Conservation (phyloP, 441 rosid genomes). For the Euphorbia celastroides region DNA sequence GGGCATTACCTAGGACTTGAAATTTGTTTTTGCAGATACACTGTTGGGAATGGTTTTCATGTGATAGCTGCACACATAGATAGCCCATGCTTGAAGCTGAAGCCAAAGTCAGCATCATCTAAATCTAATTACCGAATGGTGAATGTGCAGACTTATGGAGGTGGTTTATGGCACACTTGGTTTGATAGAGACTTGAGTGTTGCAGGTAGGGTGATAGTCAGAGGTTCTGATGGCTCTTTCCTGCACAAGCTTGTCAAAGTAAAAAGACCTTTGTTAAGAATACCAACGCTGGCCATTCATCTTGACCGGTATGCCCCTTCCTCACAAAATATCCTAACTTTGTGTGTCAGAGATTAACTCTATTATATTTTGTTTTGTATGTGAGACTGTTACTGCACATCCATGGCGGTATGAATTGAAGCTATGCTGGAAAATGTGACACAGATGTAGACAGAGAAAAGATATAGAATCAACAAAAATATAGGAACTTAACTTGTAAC, state of each 20-base stretch:
- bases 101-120: slow-evolving; percentile 81
- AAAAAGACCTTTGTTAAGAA: slow-evolving; percentile 69
- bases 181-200: slow-evolving; percentile 94
- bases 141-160: slow-evolving; percentile 91
- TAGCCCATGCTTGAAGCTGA: slow-evolving; percentile 90
- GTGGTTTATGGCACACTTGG: slow-evolving; percentile 99
- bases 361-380: background rate
- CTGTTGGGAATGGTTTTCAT: slow-evolving; percentile 74
- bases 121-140: slow-evolving; percentile 83
- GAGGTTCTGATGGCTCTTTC: slow-evolving; percentile 59
- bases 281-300: slow-evolving; percentile 91
- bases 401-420: background rate
- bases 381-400: background rate
- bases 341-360: background rate
- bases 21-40: slow-evolving; percentile 57
- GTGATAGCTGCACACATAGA: slow-evolving; percentile 93
- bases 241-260: slow-evolving; percentile 82
- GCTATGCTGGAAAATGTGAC: background rate
- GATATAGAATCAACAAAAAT: too few species aligned
- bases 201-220: slow-evolving; percentile 85
- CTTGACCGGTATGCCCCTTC: slow-evolving; percentile 60
- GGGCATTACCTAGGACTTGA: slow-evolving; percentile 9
- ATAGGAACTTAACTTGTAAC: too few species aligned
- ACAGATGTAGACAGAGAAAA: background rate
- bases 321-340: background rate